phyloP scores from a whole-genome alignment of 2,329 filamentous ascomycete genomes.

The Fusarium sp. region DNA sequence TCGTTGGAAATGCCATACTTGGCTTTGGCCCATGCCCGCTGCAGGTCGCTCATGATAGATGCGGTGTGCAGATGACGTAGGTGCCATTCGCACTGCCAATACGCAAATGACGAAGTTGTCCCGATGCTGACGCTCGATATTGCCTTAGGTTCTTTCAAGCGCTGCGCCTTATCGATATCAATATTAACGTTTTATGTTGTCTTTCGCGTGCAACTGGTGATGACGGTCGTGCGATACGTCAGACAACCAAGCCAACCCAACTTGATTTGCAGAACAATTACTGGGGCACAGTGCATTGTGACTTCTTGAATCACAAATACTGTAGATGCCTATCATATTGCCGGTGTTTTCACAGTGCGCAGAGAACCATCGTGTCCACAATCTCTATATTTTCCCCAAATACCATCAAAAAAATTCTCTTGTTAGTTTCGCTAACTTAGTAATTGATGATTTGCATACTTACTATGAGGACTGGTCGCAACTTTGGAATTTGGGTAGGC shows the following conservation, averaged over 20 bases:
- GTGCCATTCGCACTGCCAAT: conserved; percentile 35
- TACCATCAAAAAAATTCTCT: too few species aligned
- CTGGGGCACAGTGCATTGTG: conserved; percentile 37
- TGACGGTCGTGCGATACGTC: conserved; percentile 34
- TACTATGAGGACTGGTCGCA: background rate
- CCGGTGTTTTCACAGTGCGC: conserved; percentile 15
- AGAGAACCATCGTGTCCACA: too few species aligned
- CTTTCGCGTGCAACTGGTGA: conserved; percentile 32
- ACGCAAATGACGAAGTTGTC: conserved; percentile 11
- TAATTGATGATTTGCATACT: background rate
- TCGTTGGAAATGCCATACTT: conserved; percentile 74
- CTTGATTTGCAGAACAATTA: conserved; percentile 24
- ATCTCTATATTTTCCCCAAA: background rate
- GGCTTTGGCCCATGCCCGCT: conserved; percentile 83
- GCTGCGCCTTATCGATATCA: conserved; percentile 25
- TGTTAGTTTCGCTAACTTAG: too few species aligned
- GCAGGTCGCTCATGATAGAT: conserved; percentile 81
- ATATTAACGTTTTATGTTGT: conserved; percentile 10
- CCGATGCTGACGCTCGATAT: conserved; percentile 23
- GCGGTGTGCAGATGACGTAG: conserved; percentile 35
- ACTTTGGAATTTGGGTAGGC: background rate
- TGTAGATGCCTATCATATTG: rapidly evolving
- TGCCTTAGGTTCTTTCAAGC: conserved; percentile 2
- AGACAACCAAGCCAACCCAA: conserved; percentile 36
- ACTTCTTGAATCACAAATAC: rapidly evolving